Percentiles rank a stretch among this genome's conserved stretches.
Conservation (phyloP, 441 rosid genomes). For the Viola pubescens region DNA sequence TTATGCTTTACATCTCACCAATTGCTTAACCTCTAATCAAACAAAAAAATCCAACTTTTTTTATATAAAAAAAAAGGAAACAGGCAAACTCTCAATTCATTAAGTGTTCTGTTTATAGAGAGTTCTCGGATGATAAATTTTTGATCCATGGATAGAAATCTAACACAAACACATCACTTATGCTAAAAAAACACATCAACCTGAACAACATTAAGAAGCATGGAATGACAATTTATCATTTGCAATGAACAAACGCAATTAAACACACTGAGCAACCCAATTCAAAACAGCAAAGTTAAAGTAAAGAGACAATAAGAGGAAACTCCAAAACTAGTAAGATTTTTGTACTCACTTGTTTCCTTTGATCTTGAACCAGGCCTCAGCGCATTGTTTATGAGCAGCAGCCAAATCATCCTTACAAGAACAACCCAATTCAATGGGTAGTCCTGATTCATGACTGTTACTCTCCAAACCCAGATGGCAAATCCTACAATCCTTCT, state of each 20-base stretch:
- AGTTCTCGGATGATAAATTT: too few relatives aligned
- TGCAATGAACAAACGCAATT: conserved; percentile 5
- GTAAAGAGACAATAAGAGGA: background rate
- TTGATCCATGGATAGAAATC: background rate
- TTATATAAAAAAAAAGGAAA: too few relatives aligned
- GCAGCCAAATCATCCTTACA: conserved; percentile 87
- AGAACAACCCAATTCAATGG: conserved; percentile 79
- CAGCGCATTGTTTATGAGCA: conserved; percentile 92
- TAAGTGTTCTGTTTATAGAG: too few relatives aligned
- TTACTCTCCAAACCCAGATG: conserved; percentile 78
- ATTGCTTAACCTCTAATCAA: conserved; percentile 1
- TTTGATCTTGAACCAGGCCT: conserved; percentile 93
- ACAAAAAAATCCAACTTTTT: too few relatives aligned
- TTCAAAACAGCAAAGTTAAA: background rate
- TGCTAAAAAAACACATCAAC: background rate
- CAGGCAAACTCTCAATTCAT: too few relatives aligned
- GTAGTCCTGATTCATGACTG: conserved; percentile 57
- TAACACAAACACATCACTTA: background rate
- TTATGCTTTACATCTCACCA: conserved; percentile 2
- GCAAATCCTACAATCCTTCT: conserved; percentile 87
- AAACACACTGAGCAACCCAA: background rate
- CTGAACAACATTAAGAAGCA: background rate
- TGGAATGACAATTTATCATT: conserved; percentile 6
- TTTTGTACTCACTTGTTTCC: conserved; percentile 66
- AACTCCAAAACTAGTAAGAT: background rate